These are phyloP conservation scores for Ophiostoma sp. DNA, from an alignment of 2,329 filamentous ascomycete genomes.

Conservation along the genomic window DNA sequence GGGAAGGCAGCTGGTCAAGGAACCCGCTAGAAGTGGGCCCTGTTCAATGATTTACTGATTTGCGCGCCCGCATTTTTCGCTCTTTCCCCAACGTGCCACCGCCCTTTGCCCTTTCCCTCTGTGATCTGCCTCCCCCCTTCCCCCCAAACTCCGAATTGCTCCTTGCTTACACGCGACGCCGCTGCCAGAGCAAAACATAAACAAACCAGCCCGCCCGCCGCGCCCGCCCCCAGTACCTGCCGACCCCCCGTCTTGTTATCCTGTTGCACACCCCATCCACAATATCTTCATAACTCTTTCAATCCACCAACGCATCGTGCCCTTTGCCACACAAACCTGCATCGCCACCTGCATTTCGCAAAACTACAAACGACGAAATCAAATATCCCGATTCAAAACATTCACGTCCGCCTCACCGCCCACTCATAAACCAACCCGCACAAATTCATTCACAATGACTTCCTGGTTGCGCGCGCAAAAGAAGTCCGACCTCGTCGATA, in stretches of 20 bases:
- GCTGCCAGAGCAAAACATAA: constrained; percentile 25
- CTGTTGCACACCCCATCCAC: constrained; percentile 11
- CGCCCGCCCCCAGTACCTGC: constrained; percentile 17
- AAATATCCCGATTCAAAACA: neutral
- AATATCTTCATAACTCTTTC: constrained; percentile 14
- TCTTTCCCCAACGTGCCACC: constrained; percentile 13
- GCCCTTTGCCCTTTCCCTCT: neutral
- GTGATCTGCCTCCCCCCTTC: constrained; percentile 4
- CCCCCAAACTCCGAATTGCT: constrained; percentile 12
- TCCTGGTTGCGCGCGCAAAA: constrained; percentile 79
- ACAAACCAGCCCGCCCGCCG: constrained; percentile 23
- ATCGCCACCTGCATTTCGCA: constrained; percentile 15
- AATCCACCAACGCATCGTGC: neutral
- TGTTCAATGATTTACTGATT: constrained; percentile 14
- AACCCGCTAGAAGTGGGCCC: constrained; percentile 15
- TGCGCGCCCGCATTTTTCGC: constrained; percentile 15
- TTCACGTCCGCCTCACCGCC: neutral
- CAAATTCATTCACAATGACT: constrained; percentile 27
- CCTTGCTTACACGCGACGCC: constrained; percentile 26
- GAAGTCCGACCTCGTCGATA: constrained; percentile 74
- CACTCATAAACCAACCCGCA: neutral
- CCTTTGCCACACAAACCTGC: constrained; percentile 8
- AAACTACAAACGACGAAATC: neutral
- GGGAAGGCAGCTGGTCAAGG: neutral
- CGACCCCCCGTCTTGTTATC: neutral